phyloP scores from a whole-genome alignment of 139 green algal genomes.

The Asterochloris erici region DNA sequence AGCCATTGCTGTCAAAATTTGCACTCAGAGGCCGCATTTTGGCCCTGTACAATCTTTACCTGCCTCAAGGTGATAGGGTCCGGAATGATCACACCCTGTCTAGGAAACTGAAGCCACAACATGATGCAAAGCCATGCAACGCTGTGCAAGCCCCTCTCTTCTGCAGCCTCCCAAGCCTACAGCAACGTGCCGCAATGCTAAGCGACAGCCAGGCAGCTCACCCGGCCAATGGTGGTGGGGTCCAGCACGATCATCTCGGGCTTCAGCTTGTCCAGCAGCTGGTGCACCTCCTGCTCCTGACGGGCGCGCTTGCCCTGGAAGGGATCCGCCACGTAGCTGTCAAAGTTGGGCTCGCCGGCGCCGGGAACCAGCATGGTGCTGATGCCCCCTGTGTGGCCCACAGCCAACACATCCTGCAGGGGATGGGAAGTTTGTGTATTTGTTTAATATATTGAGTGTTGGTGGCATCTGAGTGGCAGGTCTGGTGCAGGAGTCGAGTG shows the following conservation, averaged over 20 bases:
- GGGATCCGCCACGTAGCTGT: constrained; percentile 43
- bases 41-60: too few species aligned
- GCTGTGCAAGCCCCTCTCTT: too few species aligned
- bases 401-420: constrained; percentile 76
- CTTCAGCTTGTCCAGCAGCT: constrained; percentile 97
- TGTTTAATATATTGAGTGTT: too few species aligned
- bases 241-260: constrained; percentile 95
- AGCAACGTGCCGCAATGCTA: neutral
- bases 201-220: constrained; percentile 8
- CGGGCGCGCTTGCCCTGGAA: constrained; percentile 56
- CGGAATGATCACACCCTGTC: too few species aligned
- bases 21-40: too few species aligned
- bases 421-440: neutral
- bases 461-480: too few species aligned
- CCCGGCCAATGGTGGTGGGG: constrained; percentile 73
- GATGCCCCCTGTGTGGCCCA: constrained; percentile 67
- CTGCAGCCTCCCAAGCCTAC: neutral
- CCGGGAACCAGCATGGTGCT: constrained; percentile 89
- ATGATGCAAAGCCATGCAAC: neutral
- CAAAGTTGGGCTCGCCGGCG: constrained; percentile 95
- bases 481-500: too few species aligned
- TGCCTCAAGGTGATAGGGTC: neutral
- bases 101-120: neutral
- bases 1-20: too few species aligned
- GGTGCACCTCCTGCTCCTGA: constrained; percentile 85